Evolutionary conservation across 768 basidiomycete species (phyloP).

Genomic region (Suillus subluteus): DNA sequence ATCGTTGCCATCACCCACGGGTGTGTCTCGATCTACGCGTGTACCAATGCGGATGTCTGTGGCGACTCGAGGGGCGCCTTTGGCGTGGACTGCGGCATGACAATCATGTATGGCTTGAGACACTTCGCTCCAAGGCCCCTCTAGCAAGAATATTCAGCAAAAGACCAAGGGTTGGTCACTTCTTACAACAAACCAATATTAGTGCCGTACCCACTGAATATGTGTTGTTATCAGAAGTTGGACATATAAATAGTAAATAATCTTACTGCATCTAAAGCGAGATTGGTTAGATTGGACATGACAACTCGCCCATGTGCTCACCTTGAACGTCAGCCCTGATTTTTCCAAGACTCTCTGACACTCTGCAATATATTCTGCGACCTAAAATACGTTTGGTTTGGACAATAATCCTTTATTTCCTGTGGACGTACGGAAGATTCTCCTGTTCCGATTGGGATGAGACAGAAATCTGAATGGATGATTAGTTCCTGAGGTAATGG

Average conservation of each 20-base stretch:
- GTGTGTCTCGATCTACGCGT: constrained; percentile 68
- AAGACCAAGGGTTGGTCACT: neutral
- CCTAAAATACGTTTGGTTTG: constrained; percentile 41
- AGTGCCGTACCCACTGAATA: constrained; percentile 83
- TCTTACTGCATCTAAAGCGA: constrained; percentile 42
- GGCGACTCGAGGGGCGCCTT: constrained; percentile 75
- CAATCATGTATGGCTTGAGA: constrained; percentile 88
- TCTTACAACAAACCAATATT: constrained; percentile 62
- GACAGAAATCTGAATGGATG: constrained; percentile 71
- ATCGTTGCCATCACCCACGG: constrained; percentile 72
- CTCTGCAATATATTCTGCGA: constrained; percentile 79
- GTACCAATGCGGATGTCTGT: constrained; percentile 97
- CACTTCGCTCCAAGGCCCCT: constrained; percentile 88
- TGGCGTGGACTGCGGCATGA: constrained; percentile 82
- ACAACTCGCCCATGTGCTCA: constrained; percentile 32
- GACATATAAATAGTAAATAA: constrained; percentile 23
- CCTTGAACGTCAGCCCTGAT: constrained; percentile 83
- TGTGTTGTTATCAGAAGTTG: constrained; percentile 32
- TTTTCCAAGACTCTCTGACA: constrained; percentile 83
- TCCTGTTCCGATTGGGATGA: constrained; percentile 82
- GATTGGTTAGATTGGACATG: neutral
- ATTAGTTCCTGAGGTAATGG: constrained; percentile 8
- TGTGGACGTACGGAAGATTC: constrained; percentile 62
- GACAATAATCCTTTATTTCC: constrained; percentile 11
- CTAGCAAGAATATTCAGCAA: constrained; percentile 31